Percentiles rank a stretch among this genome's conserved stretches.
These are phyloP conservation scores for Agaricus sinodeliciosus DNA, from an alignment of 768 basidiomycete species.

Conservation along the genomic window DNA sequence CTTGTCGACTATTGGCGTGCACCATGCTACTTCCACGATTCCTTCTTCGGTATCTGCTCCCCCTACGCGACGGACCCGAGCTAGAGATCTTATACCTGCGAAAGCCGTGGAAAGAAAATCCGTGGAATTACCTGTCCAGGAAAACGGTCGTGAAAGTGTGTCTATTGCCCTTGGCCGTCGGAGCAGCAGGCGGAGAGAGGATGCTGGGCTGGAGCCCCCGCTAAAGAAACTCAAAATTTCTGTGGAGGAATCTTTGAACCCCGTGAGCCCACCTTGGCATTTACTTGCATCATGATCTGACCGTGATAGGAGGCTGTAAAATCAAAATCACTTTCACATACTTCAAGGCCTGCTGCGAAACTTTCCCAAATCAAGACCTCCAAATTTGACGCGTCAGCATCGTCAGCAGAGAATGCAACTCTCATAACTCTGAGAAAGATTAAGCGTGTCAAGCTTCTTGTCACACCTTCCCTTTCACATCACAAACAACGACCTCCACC, in stretches of 20 bases:
- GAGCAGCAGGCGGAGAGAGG: conserved; percentile 1
- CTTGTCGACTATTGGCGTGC: not conserved
- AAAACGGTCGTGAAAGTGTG: not conserved
- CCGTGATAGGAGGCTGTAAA: not conserved
- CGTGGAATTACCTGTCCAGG: not conserved
- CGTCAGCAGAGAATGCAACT: not conserved
- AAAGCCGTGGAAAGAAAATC: not conserved
- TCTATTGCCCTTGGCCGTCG: conserved; percentile 6
- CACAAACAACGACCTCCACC: conserved; percentile 60
- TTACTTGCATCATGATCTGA: not conserved
- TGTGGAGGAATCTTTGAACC: not conserved
- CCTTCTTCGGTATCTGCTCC: not conserved
- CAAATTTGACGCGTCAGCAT: conserved; percentile 4
- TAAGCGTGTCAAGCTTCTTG: conserved; percentile 61
- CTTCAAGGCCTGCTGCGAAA: not conserved
- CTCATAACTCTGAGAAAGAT: conserved; percentile 30
- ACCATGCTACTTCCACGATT: not conserved
- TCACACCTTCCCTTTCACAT: conserved; percentile 57
- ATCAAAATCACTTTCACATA: not conserved
- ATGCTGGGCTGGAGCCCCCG: not conserved
- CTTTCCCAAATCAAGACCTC: conserved; percentile 5
- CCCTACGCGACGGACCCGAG: not conserved
- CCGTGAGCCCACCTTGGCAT: not conserved
- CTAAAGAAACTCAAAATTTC: conserved; percentile 3
- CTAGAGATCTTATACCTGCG: not conserved